Conservation (phyloP, 179 eudicot genomes). For the Heliamphora pulchella region DNA sequence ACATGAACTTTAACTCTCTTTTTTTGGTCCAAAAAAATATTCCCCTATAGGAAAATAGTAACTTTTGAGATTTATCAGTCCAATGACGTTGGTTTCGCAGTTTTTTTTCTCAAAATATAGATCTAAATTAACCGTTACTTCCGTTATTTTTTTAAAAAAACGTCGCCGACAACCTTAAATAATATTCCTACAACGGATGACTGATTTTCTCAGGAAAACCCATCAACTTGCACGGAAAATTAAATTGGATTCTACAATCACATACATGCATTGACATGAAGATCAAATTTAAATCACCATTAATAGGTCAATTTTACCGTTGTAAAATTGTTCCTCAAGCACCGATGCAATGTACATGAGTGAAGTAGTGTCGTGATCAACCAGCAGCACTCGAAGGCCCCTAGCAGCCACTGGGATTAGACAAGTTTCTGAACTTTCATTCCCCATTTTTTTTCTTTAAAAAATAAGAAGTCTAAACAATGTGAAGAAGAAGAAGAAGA, state of each 20-base stretch:
- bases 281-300: background rate
- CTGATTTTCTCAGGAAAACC: background rate
- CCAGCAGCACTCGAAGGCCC: conserved; percentile 20
- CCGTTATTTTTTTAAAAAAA: too few species aligned
- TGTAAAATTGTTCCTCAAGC: conserved; percentile 17
- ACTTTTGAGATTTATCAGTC: too few species aligned
- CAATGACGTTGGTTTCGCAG: too few species aligned
- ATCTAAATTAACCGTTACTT: too few species aligned
- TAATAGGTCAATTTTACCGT: conserved; percentile 11
- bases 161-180: too few species aligned
- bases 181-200: background rate
- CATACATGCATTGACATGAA: background rate
- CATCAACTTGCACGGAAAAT: too few species aligned
- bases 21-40: too few species aligned
- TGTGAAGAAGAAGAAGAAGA: background rate
- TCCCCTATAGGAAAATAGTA: too few species aligned
- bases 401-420: background rate
- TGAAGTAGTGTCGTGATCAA: conserved; percentile 17
- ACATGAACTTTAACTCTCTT: too few species aligned
- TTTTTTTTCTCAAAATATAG: too few species aligned
- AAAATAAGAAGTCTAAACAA: background rate
- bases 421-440: background rate
- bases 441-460: background rate
- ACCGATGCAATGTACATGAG: conserved; percentile 10
- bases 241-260: background rate